Conservation (phyloP, 495 filamentous ascomycete genomes). For the Daldinia grandis region DNA sequence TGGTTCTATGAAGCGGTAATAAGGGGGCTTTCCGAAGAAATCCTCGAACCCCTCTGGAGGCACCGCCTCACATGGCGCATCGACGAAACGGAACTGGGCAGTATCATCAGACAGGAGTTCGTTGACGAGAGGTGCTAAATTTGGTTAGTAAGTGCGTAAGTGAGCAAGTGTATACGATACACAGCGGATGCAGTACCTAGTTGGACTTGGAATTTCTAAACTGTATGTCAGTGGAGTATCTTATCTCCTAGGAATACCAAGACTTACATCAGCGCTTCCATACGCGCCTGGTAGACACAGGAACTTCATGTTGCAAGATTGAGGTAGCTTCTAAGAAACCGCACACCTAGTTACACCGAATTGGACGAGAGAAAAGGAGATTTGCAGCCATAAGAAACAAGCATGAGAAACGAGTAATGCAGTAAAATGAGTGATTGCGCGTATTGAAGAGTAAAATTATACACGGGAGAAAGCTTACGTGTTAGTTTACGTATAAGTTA, state of each 20-base stretch:
- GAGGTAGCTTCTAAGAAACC: conserved; percentile 15
- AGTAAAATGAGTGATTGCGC: conserved; percentile 32
- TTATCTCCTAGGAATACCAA: conserved; percentile 4
- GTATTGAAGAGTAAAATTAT: conserved; percentile 33
- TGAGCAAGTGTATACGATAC: conserved; percentile 2
- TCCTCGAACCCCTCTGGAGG: conserved; percentile 61
- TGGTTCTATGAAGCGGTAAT: conserved; percentile 60
- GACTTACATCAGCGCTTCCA: conserved; percentile 61
- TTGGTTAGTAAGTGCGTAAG: conserved; percentile 16
- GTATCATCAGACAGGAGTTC: conserved; percentile 56
- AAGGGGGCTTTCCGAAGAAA: conserved; percentile 60
- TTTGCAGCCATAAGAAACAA: conserved; percentile 34
- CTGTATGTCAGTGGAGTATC: conserved; percentile 31
- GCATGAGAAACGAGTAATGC: conserved; percentile 26
- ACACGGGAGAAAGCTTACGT: conserved; percentile 25
- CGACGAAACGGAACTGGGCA: conserved; percentile 57
- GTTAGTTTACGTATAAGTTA: conserved; percentile 41
- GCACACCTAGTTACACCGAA: conserved; percentile 37
- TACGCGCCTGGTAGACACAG: conserved; percentile 58
- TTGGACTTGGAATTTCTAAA: conserved; percentile 63
- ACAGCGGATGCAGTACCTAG: conserved; percentile 47
- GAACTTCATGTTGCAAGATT: conserved; percentile 49
- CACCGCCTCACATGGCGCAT: conserved; percentile 56
- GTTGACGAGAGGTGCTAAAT: conserved; percentile 55
- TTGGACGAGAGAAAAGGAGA: conserved; percentile 23